Percentiles rank a stretch among this genome's conserved stretches.
Conservation (phyloP, 2,329 filamentous ascomycete species). For the Dryadomyces quercus-mongolicae region DNA sequence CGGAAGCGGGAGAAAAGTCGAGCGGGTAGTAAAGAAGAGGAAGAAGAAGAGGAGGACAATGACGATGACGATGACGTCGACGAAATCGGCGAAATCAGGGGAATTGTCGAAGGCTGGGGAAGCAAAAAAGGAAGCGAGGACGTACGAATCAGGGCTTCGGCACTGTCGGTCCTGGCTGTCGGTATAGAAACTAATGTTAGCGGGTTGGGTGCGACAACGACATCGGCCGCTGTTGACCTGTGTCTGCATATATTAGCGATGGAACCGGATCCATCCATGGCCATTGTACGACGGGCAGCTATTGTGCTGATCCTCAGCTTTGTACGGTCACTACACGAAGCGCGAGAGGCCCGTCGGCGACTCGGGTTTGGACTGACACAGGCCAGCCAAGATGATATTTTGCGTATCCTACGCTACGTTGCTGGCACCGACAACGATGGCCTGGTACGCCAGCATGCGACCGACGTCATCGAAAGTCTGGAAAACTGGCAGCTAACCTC, state of each 20-base stretch:
- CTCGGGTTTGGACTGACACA: slow-evolving; percentile 42
- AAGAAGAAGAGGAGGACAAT: slow-evolving; percentile 38
- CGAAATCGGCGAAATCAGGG: slow-evolving; percentile 29
- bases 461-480: slow-evolving; percentile 54
- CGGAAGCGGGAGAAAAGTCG: slow-evolving; percentile 29
- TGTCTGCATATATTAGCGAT: slow-evolving; percentile 49
- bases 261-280: slow-evolving; percentile 47
- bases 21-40: slow-evolving; percentile 35
- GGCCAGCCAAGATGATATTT: slow-evolving; percentile 47
- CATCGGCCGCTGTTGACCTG: slow-evolving; percentile 48
- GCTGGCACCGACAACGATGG: slow-evolving; percentile 54
- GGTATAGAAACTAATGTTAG: slow-evolving; percentile 48
- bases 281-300: slow-evolving; percentile 54
- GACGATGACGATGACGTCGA: slow-evolving; percentile 40
- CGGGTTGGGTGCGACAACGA: slow-evolving; percentile 39
- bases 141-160: slow-evolving; percentile 55
- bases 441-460: slow-evolving; percentile 54
- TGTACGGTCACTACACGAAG: slow-evolving; percentile 44
- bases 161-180: slow-evolving; percentile 51
- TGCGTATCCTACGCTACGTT: slow-evolving; percentile 51
- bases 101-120: slow-evolving; percentile 57
- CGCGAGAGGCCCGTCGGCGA: slow-evolving; percentile 30
- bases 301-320: slow-evolving; percentile 51
- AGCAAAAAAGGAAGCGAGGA: slow-evolving; percentile 55
- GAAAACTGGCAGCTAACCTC: slow-evolving; percentile 43